phyloP scores from a whole-genome alignment of 2,329 filamentous ascomycete species.

The Rutstroemia sp. region DNA sequence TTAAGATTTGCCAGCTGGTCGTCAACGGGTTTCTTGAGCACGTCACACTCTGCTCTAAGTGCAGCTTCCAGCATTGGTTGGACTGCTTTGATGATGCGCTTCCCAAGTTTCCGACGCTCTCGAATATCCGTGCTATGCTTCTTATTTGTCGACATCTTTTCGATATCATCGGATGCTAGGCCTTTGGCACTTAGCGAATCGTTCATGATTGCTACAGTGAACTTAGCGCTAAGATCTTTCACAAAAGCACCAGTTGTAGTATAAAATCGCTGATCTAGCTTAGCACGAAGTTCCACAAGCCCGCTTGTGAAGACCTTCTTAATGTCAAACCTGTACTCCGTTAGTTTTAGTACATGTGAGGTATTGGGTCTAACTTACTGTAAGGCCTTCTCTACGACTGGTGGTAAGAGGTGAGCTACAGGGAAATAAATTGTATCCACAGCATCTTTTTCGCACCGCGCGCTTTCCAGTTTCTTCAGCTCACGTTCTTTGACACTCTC shows the following conservation, averaged over 20 bases:
- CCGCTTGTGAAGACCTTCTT: constrained; percentile 51
- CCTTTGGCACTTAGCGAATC: constrained; percentile 18
- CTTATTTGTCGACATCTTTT: constrained; percentile 26
- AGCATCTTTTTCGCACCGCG: constrained; percentile 68
- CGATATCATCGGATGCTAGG: constrained; percentile 27
- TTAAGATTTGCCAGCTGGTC: constrained; percentile 68
- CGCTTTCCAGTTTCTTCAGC: constrained; percentile 66
- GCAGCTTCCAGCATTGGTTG: constrained; percentile 73
- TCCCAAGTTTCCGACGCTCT: constrained; percentile 77
- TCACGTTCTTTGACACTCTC: constrained; percentile 70
- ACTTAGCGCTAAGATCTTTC: constrained; percentile 47
- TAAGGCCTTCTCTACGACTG: constrained; percentile 73
- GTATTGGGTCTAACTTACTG: constrained; percentile 50
- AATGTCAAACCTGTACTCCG: constrained; percentile 47
- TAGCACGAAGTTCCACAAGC: constrained; percentile 42
- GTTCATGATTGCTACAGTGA: constrained; percentile 41
- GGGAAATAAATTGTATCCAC: constrained; percentile 91
- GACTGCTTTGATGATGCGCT: constrained; percentile 78
- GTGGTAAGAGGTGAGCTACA: constrained; percentile 65
- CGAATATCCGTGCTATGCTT: constrained; percentile 57
- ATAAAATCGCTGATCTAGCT: constrained; percentile 48
- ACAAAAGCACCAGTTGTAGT: constrained; percentile 50
- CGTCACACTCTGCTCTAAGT: constrained; percentile 71
- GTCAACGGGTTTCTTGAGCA: constrained; percentile 63
- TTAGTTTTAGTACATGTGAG: constrained; percentile 32